phyloP scores from a whole-genome alignment of 1,284 basidiomycete species.

The Pterulicium gracile region DNA sequence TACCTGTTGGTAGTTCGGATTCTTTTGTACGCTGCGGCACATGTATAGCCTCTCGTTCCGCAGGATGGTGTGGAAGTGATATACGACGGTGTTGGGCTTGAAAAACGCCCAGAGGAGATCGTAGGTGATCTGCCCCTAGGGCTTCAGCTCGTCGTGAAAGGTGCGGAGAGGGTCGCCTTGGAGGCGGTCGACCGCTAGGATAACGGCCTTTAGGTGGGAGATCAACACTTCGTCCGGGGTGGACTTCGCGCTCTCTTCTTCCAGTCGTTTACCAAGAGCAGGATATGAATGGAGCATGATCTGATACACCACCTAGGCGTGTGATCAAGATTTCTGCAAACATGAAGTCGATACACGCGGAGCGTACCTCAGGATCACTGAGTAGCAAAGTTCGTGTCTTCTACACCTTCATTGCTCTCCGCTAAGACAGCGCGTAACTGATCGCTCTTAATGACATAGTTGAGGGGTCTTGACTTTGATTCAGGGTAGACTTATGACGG shows the following conservation, averaged over 20 bases:
- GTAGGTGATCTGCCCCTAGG: conserved; percentile 14
- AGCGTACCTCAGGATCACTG: not conserved
- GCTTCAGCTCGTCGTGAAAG: conserved; percentile 9
- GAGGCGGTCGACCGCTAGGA: conserved; percentile 13
- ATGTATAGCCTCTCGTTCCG: conserved; percentile 16
- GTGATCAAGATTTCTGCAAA: not conserved
- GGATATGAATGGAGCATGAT: not conserved
- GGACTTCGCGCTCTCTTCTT: conserved; percentile 9
- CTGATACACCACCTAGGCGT: not conserved
- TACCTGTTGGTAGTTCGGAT: no score
- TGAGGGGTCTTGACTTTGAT: no score
- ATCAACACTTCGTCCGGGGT: conserved; percentile 10
- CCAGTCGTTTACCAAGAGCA: conserved; percentile 7
- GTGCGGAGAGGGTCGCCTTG: conserved; percentile 9
- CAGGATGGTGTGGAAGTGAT: conserved; percentile 13
- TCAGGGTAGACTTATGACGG: no score
- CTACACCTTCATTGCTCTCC: not conserved
- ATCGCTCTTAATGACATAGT: not conserved
- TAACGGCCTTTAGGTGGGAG: conserved; percentile 12
- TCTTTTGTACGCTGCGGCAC: no score
- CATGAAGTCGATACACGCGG: not conserved
- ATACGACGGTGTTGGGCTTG: conserved; percentile 16
- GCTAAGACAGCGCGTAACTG: not conserved
- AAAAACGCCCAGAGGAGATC: conserved; percentile 19
- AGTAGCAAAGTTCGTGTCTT: not conserved